These are phyloP conservation scores for Fusarium sp. DNA, from an alignment of 2,329 filamentous ascomycete genomes.

Conservation along the genomic window DNA sequence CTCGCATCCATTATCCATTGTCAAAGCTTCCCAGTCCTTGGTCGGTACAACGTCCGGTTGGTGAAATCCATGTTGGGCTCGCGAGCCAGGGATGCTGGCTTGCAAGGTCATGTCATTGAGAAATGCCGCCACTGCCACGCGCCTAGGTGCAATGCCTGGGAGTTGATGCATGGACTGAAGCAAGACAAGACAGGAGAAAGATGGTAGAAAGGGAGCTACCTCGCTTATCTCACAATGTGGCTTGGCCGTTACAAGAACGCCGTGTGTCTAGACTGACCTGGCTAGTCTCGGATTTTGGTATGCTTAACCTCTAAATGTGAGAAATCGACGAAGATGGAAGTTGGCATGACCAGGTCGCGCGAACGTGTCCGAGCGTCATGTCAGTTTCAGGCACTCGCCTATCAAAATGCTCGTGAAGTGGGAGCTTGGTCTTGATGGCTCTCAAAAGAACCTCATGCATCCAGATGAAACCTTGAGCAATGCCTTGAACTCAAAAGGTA, in stretches of 20 bases:
- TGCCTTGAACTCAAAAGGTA: not conserved
- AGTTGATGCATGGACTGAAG: conserved; percentile 2
- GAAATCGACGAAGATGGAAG: not conserved
- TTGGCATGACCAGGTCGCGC: not conserved
- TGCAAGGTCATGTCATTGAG: conserved; percentile 5
- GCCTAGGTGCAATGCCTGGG: not conserved
- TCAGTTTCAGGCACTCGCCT: conserved; percentile 1
- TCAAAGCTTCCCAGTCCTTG: conserved; percentile 4
- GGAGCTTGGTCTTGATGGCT: not conserved
- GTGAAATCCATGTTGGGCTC: conserved; percentile 1
- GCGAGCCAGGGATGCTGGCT: not conserved
- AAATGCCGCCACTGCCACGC: conserved; percentile 25
- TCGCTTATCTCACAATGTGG: conserved; percentile 22
- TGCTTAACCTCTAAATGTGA: not conserved
- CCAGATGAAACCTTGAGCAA: not conserved
- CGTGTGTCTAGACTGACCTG: not conserved
- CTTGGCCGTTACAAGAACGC: not conserved
- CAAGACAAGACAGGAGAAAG: not conserved
- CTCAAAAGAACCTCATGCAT: not conserved
- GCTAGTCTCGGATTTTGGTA: not conserved
- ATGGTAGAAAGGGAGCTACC: conserved; percentile 12
- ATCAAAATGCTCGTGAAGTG: not conserved
- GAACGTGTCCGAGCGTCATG: not conserved
- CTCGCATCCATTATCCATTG: not conserved
- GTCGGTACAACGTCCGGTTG: not conserved